Percentiles rank a stretch among this genome's conserved stretches.
phyloP scores from a whole-genome alignment of 768 basidiomycete species.

The Mycena kentingensis region DNA sequence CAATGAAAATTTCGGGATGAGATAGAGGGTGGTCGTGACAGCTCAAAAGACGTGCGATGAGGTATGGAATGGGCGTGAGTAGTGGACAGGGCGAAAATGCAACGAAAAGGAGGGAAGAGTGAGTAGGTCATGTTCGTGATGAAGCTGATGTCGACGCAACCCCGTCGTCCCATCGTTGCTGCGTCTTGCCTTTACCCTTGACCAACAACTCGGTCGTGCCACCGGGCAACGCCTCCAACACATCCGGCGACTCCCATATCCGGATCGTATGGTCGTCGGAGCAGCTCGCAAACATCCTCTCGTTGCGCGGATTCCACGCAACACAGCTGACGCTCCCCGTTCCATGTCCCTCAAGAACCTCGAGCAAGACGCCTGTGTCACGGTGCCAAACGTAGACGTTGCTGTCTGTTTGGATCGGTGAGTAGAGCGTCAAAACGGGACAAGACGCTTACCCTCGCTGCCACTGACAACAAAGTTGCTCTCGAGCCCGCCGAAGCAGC shows the following conservation, averaged over 20 bases:
- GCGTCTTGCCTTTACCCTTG: slow-evolving; percentile 24
- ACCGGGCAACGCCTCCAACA: too few relatives aligned
- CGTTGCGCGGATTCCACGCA: slow-evolving; percentile 90
- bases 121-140: slow-evolving; percentile 1
- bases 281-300: slow-evolving; percentile 93
- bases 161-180: slow-evolving; percentile 22
- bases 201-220: slow-evolving; percentile 7
- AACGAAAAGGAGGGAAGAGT: slow-evolving; percentile 12
- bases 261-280: slow-evolving; percentile 91
- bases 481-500: slow-evolving; percentile 90
- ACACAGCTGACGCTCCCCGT: slow-evolving; percentile 92
- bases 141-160: slow-evolving; percentile 1
- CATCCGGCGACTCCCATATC: slow-evolving; percentile 69
- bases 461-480: slow-evolving; percentile 91
- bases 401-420: slow-evolving; percentile 59
- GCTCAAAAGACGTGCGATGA: not conserved
- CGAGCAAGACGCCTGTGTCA: slow-evolving; percentile 79
- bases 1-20: not conserved
- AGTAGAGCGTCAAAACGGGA: not conserved
- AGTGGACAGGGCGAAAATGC: slow-evolving; percentile 8
- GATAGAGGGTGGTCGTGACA: too few relatives aligned
- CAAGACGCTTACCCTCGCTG: slow-evolving; percentile 76
- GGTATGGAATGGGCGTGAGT: not conserved
- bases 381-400: slow-evolving; percentile 96
- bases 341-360: slow-evolving; percentile 87